Percentiles rank a stretch among this genome's conserved stretches.
phyloP scores from a whole-genome alignment of 345 rosid genomes.

The Aquilaria yunnanensis region DNA sequence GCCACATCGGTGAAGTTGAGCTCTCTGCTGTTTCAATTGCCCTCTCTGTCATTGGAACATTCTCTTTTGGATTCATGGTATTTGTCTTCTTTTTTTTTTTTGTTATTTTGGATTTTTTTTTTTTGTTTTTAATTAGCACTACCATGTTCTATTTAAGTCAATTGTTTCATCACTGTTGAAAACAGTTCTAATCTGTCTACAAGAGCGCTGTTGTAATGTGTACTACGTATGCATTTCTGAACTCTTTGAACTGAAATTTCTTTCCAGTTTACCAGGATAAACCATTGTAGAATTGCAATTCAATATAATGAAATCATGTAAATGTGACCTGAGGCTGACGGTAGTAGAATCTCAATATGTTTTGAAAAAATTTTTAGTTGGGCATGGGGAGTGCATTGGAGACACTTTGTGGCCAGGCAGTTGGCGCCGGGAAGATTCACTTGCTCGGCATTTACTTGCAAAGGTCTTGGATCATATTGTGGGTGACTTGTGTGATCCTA shows the following conservation, averaged over 20 bases:
- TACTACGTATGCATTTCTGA: neutral
- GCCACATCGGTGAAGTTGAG: constrained; percentile 60
- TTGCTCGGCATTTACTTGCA: constrained; percentile 82
- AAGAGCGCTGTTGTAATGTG: no score
- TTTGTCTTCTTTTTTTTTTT: neutral
- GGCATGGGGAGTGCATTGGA: constrained; percentile 96
- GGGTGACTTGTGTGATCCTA: constrained; percentile 32
- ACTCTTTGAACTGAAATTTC: no score
- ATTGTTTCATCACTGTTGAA: no score
- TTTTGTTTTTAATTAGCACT: neutral
- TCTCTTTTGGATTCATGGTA: constrained; percentile 77
- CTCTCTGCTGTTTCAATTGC: constrained; percentile 67
- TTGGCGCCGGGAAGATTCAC: constrained; percentile 69
- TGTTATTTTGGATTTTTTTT: neutral
- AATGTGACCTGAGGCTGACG: no score
- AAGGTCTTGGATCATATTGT: constrained; percentile 65
- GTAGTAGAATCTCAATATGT: no score
- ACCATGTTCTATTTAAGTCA: neutral
- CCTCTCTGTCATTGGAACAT: constrained; percentile 62
- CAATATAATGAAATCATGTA: no score
- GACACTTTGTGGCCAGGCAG: constrained; percentile 91
- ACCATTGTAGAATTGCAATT: no score
- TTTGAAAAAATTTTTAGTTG: constrained; percentile 32
- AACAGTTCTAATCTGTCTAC: no score
- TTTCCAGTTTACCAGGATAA: no score